These are phyloP conservation scores for Gossypium anomalum DNA, from an alignment of 345 rosid species.

Conservation along the genomic window DNA sequence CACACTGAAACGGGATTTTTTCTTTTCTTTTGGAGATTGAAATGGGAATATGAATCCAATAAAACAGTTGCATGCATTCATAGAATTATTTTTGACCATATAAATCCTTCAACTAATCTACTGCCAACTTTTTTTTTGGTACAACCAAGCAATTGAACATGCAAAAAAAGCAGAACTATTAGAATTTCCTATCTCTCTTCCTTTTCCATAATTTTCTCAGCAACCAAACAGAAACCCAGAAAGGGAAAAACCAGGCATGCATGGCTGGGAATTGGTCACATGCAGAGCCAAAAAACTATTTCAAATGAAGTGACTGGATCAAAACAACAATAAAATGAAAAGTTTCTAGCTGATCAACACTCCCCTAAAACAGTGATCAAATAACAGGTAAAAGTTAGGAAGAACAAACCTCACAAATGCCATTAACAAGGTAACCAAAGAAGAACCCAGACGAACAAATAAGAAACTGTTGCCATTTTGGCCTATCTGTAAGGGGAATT, in stretches of 20 bases:
- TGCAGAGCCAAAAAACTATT: constrained; percentile 9
- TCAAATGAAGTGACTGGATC: not conserved
- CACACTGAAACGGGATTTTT: not conserved
- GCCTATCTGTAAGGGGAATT: constrained; percentile 51
- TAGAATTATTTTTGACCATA: not conserved
- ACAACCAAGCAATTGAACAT: not conserved
- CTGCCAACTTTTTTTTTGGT: not conserved
- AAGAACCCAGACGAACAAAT: constrained; percentile 91
- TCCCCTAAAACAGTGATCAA: not conserved
- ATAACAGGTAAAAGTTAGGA: not conserved
- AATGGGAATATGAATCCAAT: not conserved
- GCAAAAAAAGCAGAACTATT: not conserved
- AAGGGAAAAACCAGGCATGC: not conserved
- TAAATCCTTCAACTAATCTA: not conserved
- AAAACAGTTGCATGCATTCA: not conserved
- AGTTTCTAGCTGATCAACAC: not conserved
- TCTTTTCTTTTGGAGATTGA: not conserved
- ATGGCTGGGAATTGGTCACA: not conserved
- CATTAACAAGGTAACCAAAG: constrained; percentile 93
- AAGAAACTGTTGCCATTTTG: constrained; percentile 72
- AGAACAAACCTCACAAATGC: constrained; percentile 68
- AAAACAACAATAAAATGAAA: constrained; percentile 1
- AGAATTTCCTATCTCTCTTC: not conserved
- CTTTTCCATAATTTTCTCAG: constrained; percentile 8
- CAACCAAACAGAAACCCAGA: constrained; percentile 5